Conservation (phyloP, 805 yeast genomes). For the Candida nonsorbophila region DNA sequence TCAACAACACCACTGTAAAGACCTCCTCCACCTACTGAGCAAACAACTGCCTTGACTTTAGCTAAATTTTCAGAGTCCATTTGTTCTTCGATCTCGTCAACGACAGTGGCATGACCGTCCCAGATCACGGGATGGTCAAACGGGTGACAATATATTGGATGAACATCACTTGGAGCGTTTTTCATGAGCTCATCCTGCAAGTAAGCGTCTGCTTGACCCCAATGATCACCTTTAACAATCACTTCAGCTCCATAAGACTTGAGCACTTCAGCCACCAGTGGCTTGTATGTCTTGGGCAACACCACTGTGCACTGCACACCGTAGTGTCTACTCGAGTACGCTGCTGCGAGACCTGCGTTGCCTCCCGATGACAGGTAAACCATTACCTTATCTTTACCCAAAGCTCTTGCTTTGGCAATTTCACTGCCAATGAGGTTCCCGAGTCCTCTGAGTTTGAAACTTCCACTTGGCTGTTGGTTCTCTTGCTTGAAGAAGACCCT, state of each 20-base stretch:
- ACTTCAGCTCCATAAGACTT: conserved; percentile 17
- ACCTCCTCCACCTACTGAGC: conserved; percentile 34
- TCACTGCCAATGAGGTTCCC: conserved; percentile 40
- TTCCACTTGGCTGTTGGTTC: conserved; percentile 51
- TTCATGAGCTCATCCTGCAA: conserved; percentile 12
- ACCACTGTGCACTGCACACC: conserved; percentile 24
- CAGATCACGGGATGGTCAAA: conserved; percentile 24
- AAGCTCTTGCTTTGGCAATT: conserved; percentile 18
- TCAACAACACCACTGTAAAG: conserved; percentile 22
- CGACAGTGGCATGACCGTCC: conserved; percentile 24
- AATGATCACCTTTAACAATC: conserved; percentile 18
- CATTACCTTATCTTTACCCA: conserved; percentile 10
- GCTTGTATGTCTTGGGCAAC: conserved; percentile 15
- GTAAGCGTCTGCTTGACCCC: conserved; percentile 28
- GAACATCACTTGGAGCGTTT: conserved; percentile 5
- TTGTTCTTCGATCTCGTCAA: conserved; percentile 20
- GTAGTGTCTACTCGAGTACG: conserved; percentile 17
- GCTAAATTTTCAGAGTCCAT: conserved; percentile 9
- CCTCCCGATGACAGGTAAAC: conserved; percentile 30
- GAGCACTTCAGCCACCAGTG: conserved; percentile 14
- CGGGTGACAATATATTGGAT: conserved; percentile 27
- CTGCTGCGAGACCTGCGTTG: conserved; percentile 32
- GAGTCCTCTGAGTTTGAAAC: conserved; percentile 53
- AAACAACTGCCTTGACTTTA: conserved; percentile 20
- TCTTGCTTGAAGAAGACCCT: conserved; percentile 45